A percentile compares a stretch with the other conserved stretches of the same genome.
Conservation (phyloP, 257 asterid species). For the Primulina tabacum region DNA sequence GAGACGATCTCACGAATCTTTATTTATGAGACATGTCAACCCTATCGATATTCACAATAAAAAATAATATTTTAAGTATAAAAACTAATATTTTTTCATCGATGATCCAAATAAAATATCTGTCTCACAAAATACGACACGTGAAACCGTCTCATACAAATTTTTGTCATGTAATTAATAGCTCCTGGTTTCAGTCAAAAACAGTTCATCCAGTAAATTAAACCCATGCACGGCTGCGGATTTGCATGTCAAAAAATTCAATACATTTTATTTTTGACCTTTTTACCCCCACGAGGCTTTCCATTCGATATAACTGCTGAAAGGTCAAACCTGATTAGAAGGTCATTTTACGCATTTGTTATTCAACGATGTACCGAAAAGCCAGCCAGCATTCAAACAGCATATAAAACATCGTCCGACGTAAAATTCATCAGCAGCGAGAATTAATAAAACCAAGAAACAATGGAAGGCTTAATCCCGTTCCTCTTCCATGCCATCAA, state of each 20-base stretch:
- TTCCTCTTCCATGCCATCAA: slow-evolving; percentile 52
- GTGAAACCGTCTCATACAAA: too few relatives aligned
- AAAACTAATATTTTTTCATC: too few relatives aligned
- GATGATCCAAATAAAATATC: too few relatives aligned
- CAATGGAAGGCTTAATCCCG: slow-evolving; percentile 76
- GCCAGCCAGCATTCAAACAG: not conserved
- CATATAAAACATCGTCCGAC: not conserved
- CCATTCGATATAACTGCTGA: too few relatives aligned
- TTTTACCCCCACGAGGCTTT: not conserved
- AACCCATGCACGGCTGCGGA: not conserved
- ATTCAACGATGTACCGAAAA: not conserved
- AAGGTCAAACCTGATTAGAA: too few relatives aligned
- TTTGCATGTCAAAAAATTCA: not conserved
- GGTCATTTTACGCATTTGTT: too few relatives aligned
- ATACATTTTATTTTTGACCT: not conserved
- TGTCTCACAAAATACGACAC: too few relatives aligned
- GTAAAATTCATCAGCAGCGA: not conserved
- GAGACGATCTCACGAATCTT: too few relatives aligned
- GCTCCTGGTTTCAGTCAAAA: not conserved
- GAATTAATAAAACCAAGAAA: not conserved
- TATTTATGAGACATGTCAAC: too few relatives aligned
- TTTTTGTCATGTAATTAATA: too few relatives aligned
- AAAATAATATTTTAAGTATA: too few relatives aligned
- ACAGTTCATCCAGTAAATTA: not conserved
- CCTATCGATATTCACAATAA: too few relatives aligned